Evolutionary conservation across 1,284 basidiomycete species (phyloP).

Genomic region (Malassezia yamatoensis): DNA sequence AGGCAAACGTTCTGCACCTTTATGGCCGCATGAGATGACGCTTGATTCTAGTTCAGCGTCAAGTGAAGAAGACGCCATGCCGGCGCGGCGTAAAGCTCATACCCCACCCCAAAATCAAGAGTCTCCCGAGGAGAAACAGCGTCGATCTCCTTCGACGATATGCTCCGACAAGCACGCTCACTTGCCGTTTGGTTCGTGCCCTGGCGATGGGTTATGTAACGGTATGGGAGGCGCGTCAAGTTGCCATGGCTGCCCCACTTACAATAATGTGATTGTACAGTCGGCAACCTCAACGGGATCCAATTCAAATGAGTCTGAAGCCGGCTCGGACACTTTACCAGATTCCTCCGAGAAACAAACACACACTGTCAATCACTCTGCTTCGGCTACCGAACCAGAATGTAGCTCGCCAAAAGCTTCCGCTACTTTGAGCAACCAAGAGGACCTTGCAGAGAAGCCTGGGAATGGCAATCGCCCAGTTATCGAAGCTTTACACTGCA

Average conservation of each 20-base stretch:
- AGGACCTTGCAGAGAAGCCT: not conserved
- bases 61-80: not conserved
- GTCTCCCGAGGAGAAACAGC: not conserved
- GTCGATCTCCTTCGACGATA: not conserved
- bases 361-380: not conserved
- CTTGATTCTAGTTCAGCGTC: not conserved
- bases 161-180: not conserved
- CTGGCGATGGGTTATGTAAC: slow-evolving; percentile 42
- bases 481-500: slow-evolving; percentile 53
- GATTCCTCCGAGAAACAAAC: not conserved
- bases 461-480: slow-evolving; percentile 14
- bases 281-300: not conserved
- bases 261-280: slow-evolving; percentile 29
- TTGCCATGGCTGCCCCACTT: slow-evolving; percentile 41
- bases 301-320: too few relatives aligned
- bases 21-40: not conserved
- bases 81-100: not conserved
- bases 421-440: not conserved
- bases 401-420: not conserved
- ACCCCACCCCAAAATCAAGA: not conserved
- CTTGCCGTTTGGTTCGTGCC: slow-evolving; percentile 28
- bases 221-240: slow-evolving; percentile 38
- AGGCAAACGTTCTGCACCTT: not conserved
- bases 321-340: too few relatives aligned
- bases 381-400: too few relatives aligned